Base-by-base conservation (phyloP, 768 basidiomycete genomes). In the Hortiboletus flavorubellus region DNA sequence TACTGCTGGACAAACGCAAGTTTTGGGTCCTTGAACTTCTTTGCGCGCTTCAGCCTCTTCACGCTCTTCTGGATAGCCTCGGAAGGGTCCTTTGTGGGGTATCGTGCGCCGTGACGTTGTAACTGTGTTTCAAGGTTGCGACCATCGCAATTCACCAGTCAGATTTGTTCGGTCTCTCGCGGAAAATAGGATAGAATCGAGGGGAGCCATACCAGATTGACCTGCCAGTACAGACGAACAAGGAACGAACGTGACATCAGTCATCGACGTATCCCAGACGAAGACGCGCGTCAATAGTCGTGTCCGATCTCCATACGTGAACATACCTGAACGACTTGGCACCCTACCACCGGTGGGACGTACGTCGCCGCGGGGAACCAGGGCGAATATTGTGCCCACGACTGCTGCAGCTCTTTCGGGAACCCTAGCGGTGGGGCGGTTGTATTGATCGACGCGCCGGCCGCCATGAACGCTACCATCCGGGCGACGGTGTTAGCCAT, bases 101-200 rank as follows among this genome's bases (percentile, higher is more conserved):
- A 90, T 30, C 91, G 81, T 0, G 88, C 85, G 4, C 89, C 89
- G 62, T 93, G 89, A 3, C 91, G 76, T 68, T 90, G 86, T 3
- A 92, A 70, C 88, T 90, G n/a, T 42, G 26, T 8, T 35, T 8
- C 15, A 21, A 34, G 1, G 23, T 34, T 11, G 15, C 5, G 8
- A 47, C 8, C 21, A 8, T 7, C 6, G 15, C 26, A 37, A 15
- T 14, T 21, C 16, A 2, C 29, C 42, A 37, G 34, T 40, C n/a
- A 48, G 31, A 46, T 16, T 4, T 5, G 4, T 14, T 34, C 11
- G 18, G 23, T 47, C 38, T 8, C 29, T 16, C 6, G 23, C 21
- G 37, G 5, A 30, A 21, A 21, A 53, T 29, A 7, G 31, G 16
- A 29, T 2, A 31, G 11, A 15, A 29, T 26, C 30, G 34, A 38